Evolutionary conservation across 2,329 filamentous ascomycete genomes (phyloP).

Genomic region (Lasiodiplodia hormozganensis): DNA sequence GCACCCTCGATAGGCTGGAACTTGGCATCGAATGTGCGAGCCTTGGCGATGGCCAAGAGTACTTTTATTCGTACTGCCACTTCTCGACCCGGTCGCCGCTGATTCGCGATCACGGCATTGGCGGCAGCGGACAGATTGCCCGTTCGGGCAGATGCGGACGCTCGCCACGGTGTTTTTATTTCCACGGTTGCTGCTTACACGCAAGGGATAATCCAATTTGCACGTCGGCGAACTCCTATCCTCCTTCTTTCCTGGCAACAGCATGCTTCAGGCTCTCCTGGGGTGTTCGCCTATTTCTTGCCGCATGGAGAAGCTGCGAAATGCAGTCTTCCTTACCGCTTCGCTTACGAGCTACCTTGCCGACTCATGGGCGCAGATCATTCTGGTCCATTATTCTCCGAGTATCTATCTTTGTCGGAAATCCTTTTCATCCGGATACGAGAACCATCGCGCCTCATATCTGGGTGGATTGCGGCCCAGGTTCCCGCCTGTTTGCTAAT

Average conservation of each 20-base stretch:
- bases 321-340: not conserved
- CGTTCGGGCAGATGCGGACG: conserved; percentile 4
- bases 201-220: not conserved
- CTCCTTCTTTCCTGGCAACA: conserved; percentile 20
- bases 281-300: not conserved
- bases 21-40: conserved; percentile 18
- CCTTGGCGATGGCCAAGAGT: conserved; percentile 12
- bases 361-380: conserved; percentile 17
- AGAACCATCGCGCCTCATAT: not conserved
- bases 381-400: conserved; percentile 7
- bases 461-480: not conserved
- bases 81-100: not conserved
- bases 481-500: not conserved
- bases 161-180: conserved; percentile 15
- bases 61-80: conserved; percentile 15
- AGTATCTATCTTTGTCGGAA: not conserved
- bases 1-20: conserved; percentile 11
- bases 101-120: not conserved
- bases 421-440: not conserved
- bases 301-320: not conserved
- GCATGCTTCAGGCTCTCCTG: not conserved
- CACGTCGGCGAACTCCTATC: conserved; percentile 21
- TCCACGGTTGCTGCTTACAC: not conserved
- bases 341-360: conserved; percentile 1
- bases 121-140: conserved; percentile 4